Evolutionary conservation across 805 yeast species (phyloP).

Genomic region (Spathaspora arborariae): DNA sequence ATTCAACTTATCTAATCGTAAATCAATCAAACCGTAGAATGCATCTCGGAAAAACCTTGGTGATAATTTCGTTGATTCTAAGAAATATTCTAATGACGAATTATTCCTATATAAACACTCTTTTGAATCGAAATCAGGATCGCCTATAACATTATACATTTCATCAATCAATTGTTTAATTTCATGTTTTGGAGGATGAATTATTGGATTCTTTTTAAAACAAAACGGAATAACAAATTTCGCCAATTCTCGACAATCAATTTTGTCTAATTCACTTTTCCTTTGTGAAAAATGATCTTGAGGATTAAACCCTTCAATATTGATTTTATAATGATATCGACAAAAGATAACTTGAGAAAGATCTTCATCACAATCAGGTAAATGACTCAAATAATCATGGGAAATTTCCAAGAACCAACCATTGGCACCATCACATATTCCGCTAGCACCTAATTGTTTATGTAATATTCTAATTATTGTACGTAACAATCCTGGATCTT

Average conservation of each 20-base stretch:
- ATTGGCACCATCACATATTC: constrained; percentile 61
- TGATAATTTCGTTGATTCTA: constrained; percentile 43
- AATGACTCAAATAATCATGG: constrained; percentile 48
- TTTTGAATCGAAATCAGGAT: constrained; percentile 47
- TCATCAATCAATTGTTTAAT: constrained; percentile 69
- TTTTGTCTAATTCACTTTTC: constrained; percentile 22
- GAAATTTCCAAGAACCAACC: constrained; percentile 62
- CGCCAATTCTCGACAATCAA: constrained; percentile 34
- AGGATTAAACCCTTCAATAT: constrained; percentile 58
- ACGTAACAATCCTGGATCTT: constrained; percentile 20
- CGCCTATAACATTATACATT: constrained; percentile 68
- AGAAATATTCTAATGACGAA: constrained; percentile 40
- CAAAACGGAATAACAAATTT: constrained; percentile 54
- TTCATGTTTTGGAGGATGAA: constrained; percentile 62
- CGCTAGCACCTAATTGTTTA: constrained; percentile 63
- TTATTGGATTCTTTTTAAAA: constrained; percentile 54
- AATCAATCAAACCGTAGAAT: constrained; percentile 44
- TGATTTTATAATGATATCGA: constrained; percentile 63
- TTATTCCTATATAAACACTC: constrained; percentile 44
- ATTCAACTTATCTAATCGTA: constrained; percentile 27
- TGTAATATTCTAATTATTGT: constrained; percentile 62
- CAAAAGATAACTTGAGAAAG: constrained; percentile 77
- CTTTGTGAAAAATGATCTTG: constrained; percentile 56
- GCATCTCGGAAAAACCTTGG: constrained; percentile 45
- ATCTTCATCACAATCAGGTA: constrained; percentile 51